Percentiles rank a stretch among this genome's conserved stretches.
These are phyloP conservation scores for Sambucus nigra DNA, from an alignment of 129 eudicot genomes.

Conservation along the genomic window DNA sequence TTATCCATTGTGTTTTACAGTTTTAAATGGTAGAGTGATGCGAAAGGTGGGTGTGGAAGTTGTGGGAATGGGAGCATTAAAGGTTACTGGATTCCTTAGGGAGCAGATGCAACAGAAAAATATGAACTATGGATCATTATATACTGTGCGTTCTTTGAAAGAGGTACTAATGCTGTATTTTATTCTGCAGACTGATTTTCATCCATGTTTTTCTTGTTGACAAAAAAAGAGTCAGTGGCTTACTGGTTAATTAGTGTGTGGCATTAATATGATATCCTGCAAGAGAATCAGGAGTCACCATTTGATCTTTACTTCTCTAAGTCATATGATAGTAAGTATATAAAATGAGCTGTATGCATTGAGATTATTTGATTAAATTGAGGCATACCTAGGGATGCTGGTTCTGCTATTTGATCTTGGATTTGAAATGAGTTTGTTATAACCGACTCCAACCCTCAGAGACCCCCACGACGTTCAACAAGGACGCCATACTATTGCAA, in stretches of 20 bases:
- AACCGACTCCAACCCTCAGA: too few species aligned
- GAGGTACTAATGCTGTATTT: constrained; percentile 42
- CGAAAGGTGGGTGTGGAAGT: constrained; percentile 84
- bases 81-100: constrained; percentile 87
- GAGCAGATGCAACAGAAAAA: constrained; percentile 77
- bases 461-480: too few species aligned
- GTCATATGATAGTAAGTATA: too few species aligned
- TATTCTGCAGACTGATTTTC: background rate
- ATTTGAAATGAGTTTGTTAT: too few species aligned
- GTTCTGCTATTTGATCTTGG: too few species aligned
- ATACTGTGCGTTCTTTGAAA: constrained; percentile 84
- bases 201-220: background rate
- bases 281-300: background rate
- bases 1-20: constrained; percentile 24
- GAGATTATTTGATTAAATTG: too few species aligned
- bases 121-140: constrained; percentile 58
- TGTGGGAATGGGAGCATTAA: constrained; percentile 87
- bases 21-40: constrained; percentile 77
- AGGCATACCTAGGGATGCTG: too few species aligned
- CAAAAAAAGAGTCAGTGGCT: background rate
- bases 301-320: background rate
- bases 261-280: background rate
- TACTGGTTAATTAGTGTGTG: background rate
- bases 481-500: too few species aligned
- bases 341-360: too few species aligned